A percentile compares a stretch with the other conserved stretches of the same genome.
Conservation (phyloP, 2,329 filamentous ascomycete genomes). For the Calonectria pseudoturangicola region DNA sequence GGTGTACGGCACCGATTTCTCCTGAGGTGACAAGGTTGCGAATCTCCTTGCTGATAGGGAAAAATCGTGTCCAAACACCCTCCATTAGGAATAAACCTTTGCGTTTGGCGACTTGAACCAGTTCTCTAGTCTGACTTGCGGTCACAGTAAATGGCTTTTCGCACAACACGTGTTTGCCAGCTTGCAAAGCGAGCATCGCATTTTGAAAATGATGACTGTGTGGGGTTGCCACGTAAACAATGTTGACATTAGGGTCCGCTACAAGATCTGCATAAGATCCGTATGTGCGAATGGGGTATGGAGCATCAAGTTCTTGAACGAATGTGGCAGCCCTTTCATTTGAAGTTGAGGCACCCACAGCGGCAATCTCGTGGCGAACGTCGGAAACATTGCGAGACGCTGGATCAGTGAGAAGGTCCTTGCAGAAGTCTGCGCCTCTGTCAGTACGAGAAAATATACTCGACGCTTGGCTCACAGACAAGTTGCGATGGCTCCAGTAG, state of each 20-base stretch:
- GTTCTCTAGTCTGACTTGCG: neutral
- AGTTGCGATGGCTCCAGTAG: neutral
- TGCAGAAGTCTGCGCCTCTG: slow-evolving; percentile 5
- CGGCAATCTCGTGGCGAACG: slow-evolving; percentile 15
- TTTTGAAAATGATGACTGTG: slow-evolving; percentile 24
- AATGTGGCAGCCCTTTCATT: neutral
- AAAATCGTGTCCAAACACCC: neutral
- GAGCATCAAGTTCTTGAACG: neutral
- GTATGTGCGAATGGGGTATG: neutral
- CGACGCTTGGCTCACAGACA: neutral
- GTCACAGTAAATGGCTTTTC: slow-evolving; percentile 16
- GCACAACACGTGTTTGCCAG: slow-evolving; percentile 14
- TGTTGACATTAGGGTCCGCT: neutral
- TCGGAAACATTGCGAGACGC: slow-evolving; percentile 9
- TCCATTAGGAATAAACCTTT: slow-evolving; percentile 13
- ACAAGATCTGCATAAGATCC: slow-evolving; percentile 11
- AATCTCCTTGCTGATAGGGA: slow-evolving; percentile 3
- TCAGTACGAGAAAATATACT: neutral
- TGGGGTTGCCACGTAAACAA: slow-evolving; percentile 8
- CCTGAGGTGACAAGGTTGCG: neutral
- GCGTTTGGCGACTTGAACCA: neutral
- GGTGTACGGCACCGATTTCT: neutral
- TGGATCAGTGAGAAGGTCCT: slow-evolving; percentile 14
- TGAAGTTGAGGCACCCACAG: slow-evolving; percentile 1
- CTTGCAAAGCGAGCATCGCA: slow-evolving; percentile 6